phyloP scores from a whole-genome alignment of 2,329 filamentous ascomycete species.

The Aspergillus sclerotialis region DNA sequence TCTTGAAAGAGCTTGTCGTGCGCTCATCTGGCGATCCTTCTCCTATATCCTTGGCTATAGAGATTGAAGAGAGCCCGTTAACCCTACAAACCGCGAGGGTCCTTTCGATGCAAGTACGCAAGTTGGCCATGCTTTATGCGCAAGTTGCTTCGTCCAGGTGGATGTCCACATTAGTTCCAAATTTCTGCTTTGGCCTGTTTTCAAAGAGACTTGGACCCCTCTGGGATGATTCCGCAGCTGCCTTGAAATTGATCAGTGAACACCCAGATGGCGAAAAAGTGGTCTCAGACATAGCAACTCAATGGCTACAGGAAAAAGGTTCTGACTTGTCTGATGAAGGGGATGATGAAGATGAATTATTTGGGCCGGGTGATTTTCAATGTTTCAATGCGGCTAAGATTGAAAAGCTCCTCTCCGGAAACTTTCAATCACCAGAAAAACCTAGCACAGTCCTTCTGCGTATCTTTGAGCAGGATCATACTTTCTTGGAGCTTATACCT shows the following conservation, averaged over 20 bases:
- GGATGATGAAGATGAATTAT: conserved; percentile 18
- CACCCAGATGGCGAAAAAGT: conserved; percentile 64
- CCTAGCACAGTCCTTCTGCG: conserved; percentile 54
- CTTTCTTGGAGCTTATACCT: conserved; percentile 21
- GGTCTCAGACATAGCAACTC: conserved; percentile 65
- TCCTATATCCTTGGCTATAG: conserved; percentile 55
- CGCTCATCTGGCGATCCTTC: conserved; percentile 42
- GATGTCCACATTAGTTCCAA: conserved; percentile 65
- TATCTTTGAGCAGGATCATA: conserved; percentile 59
- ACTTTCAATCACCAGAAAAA: conserved; percentile 48
- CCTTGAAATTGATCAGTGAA: conserved; percentile 68
- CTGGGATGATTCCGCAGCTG: conserved; percentile 76
- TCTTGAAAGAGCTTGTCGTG: conserved; percentile 54
- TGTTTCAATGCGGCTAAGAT: conserved; percentile 68
- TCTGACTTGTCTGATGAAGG: conserved; percentile 12
- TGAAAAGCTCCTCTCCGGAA: conserved; percentile 43
- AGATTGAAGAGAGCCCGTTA: conserved; percentile 74
- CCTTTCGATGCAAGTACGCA: conserved; percentile 79
- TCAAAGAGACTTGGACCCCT: conserved; percentile 77
- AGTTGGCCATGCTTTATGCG: conserved; percentile 61
- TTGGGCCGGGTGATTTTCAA: conserved; percentile 57
- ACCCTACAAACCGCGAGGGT: conserved; percentile 67
- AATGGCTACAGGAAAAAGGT: conserved; percentile 58
- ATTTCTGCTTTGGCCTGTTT: conserved; percentile 82
- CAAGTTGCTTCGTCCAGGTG: conserved; percentile 54